Evolutionary conservation across 495 filamentous ascomycete species (phyloP).

Genomic region (Hyphodiscus hymeniophilus): DNA sequence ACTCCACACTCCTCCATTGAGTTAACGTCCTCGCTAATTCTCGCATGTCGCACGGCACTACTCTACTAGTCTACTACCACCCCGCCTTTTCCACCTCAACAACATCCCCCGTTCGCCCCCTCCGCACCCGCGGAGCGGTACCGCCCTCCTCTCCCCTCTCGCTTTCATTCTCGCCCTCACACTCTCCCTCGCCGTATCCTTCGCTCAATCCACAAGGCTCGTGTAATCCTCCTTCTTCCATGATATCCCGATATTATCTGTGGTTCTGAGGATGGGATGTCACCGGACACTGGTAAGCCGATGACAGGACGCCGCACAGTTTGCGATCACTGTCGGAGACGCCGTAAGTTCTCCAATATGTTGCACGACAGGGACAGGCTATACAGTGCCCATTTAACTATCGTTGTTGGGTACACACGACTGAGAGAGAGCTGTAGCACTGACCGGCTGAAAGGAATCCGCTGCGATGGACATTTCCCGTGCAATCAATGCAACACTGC

Average conservation of each 20-base stretch:
- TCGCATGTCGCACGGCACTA: no score
- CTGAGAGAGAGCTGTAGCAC: conserved; percentile 9
- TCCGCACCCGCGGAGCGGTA: no score
- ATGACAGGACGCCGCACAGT: conserved; percentile 19
- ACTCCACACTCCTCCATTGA: neutral
- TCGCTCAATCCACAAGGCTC: conserved; percentile 17
- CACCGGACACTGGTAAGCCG: conserved; percentile 15
- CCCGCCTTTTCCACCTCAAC: no score
- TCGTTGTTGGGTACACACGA: neutral
- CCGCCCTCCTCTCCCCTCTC: no score
- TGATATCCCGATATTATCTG: neutral
- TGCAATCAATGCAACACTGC: conserved; percentile 27
- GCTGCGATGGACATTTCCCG: conserved; percentile 27
- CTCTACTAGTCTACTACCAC: no score
- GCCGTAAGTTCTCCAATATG: conserved; percentile 25
- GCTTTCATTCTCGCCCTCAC: no score
- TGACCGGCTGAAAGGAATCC: conserved; percentile 22
- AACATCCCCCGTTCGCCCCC: no score
- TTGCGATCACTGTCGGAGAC: conserved; percentile 28
- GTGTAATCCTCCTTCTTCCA: neutral
- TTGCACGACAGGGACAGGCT: no score
- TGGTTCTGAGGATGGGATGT: conserved; percentile 13
- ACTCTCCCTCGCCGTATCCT: conserved; percentile 21
- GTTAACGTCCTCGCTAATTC: no score
- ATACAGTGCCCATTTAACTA: no score